phyloP scores from a whole-genome alignment of 2,329 filamentous ascomycete species.

The Ophiostoma tasmaniense region DNA sequence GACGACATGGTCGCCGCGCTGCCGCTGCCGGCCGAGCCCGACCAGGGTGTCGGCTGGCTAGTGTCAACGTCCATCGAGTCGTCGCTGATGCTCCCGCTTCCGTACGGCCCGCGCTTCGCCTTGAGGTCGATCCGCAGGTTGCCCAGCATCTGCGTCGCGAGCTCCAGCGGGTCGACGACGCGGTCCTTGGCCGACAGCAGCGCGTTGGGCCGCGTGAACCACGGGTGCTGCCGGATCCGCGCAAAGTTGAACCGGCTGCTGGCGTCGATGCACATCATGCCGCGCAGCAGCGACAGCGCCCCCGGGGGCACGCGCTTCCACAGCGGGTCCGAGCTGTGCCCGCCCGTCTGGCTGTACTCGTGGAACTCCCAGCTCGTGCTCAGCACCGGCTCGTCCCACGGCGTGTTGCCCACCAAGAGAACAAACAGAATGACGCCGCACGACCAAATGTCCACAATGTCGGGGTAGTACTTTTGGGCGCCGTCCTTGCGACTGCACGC shows the following conservation, averaged over 20 bases:
- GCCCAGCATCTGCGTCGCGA: conserved; percentile 94
- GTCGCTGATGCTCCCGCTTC: conserved; percentile 30
- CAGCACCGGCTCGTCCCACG: conserved; percentile 89
- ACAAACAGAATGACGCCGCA: conserved; percentile 98
- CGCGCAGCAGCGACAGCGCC: conserved; percentile 73
- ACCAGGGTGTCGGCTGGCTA: background rate
- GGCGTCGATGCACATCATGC: conserved; percentile 82
- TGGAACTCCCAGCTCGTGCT: conserved; percentile 75
- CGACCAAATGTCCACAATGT: conserved; percentile 90
- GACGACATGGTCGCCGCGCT: background rate
- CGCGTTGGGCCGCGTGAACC: conserved; percentile 79
- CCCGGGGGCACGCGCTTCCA: conserved; percentile 71
- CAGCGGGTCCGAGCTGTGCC: conserved; percentile 74
- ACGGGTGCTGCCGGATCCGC: conserved; percentile 82
- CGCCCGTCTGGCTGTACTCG: conserved; percentile 72
- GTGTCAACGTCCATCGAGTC: conserved; percentile 66
- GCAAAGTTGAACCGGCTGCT: conserved; percentile 72
- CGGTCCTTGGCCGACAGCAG: conserved; percentile 67
- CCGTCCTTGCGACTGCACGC: conserved; percentile 33
- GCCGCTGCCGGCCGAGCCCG: background rate
- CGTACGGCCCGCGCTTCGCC: conserved; percentile 34
- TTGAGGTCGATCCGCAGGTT: conserved; percentile 82
- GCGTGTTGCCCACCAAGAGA: conserved; percentile 87
- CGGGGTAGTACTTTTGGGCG: conserved; percentile 58
- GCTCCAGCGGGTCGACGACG: conserved; percentile 66